Evolutionary conservation across 495 filamentous ascomycete species (phyloP), one percentile per base, ranked within the genome.

Genomic region (Penicillium longicatenatum): DNA sequence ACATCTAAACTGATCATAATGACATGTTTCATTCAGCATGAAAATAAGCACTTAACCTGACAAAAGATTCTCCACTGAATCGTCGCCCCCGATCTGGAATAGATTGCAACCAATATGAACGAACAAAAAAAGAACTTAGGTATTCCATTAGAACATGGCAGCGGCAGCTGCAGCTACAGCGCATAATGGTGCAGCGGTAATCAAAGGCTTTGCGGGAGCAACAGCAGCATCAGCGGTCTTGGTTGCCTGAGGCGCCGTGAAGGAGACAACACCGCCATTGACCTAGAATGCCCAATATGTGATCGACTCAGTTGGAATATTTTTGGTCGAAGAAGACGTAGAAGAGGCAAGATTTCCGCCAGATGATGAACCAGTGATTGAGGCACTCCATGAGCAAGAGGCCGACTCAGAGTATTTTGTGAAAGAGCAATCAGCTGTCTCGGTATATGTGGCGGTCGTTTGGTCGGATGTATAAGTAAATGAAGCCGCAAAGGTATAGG

Each of bases 111-210:
- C 4, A 30, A 30, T 30, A 30, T 30, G 8, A 30, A 30, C 29
- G 8, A 30, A 33, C 31, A 33, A 0, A 12, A 33, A 12, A 12
- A 12, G 11, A 33, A 33, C 31, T 26, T 33, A 8, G 7, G 9
- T 33, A 6, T 33, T 33, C 31, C 31, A 33, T 33, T 33, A 33
- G 31, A 33, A 33, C 31, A 33, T 33, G 31, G 31, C 31, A 12
- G 31, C 24, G 22, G 45, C 50, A 29, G 24, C 35, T 39, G 37
- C 46, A 29, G 41, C 58, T 47, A 41, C 62, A 17, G 56, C 63
- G 10, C 56, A 61, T 22, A 66, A 5, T 6, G 64, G 61, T 10
- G 58, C 58, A 44, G 54, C 58, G 4, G 64, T 67, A 5, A 57
- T 53, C 48, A 67, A 54, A 30, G 61, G 61, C 46, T 39, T 50